These are phyloP conservation scores for Colletotrichum salicis DNA, from an alignment of 2,329 filamentous ascomycete genomes.

Conservation along the genomic window DNA sequence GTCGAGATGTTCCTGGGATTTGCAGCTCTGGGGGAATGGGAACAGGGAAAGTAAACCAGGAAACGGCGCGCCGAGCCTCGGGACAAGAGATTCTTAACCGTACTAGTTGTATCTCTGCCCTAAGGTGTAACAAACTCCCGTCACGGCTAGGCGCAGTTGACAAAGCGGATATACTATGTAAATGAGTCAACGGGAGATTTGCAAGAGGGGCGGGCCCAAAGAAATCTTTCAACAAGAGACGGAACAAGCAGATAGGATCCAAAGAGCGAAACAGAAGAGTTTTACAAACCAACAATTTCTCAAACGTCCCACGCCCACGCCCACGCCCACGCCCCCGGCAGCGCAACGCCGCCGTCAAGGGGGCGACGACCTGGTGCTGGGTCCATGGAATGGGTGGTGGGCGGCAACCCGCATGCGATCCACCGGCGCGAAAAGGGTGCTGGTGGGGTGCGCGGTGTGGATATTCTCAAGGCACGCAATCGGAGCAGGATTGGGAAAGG, in stretches of 20 bases:
- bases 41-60: not conserved
- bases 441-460: constrained; percentile 22
- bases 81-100: constrained; percentile 10
- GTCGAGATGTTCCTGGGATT: not conserved
- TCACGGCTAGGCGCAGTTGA: not conserved
- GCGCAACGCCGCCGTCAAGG: constrained; percentile 5
- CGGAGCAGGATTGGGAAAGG: constrained; percentile 15
- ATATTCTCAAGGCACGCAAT: constrained; percentile 26
- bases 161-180: not conserved
- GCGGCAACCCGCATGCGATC: constrained; percentile 31
- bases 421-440: constrained; percentile 15
- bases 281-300: not conserved
- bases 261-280: not conserved
- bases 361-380: not conserved
- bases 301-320: not conserved
- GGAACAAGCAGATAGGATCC: not conserved
- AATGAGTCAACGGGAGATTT: not conserved
- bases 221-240: not conserved
- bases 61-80: constrained; percentile 6
- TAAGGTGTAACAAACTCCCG: not conserved
- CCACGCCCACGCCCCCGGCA: not conserved
- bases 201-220: not conserved
- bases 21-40: not conserved
- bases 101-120: not conserved
- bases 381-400: constrained; percentile 1